These are phyloP conservation scores for Colletotrichum limetticola DNA, from an alignment of 2,329 filamentous ascomycete genomes.

Conservation along the genomic window DNA sequence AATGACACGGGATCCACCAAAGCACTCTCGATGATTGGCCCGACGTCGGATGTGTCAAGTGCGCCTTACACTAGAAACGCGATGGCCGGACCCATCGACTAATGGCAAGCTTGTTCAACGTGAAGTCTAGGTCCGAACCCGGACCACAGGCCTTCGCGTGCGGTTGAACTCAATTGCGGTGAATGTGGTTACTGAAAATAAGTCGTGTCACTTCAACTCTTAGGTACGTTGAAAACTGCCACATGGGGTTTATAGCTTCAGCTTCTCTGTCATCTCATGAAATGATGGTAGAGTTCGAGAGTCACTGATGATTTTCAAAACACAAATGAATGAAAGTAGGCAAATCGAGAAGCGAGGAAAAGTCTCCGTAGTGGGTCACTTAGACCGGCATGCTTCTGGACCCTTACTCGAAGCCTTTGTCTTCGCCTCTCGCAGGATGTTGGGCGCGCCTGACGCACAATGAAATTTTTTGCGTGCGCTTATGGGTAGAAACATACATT, in stretches of 20 bases:
- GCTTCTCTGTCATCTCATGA: background rate
- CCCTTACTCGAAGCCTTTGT: background rate
- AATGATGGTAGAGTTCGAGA: background rate
- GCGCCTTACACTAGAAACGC: conserved; percentile 26
- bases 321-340: background rate
- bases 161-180: no score
- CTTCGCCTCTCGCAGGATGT: background rate
- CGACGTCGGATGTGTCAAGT: conserved; percentile 13
- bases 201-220: background rate
- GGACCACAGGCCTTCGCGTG: background rate
- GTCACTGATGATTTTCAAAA: background rate
- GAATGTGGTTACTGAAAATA: background rate
- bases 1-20: background rate
- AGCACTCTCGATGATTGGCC: conserved; percentile 5
- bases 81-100: background rate
- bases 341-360: background rate
- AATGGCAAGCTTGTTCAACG: background rate
- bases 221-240: background rate
- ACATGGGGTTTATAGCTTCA: background rate
- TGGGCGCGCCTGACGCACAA: no score
- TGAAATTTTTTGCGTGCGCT: no score
- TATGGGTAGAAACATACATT: no score
- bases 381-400: background rate
- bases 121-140: background rate
- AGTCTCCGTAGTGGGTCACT: background rate